phyloP scores from a whole-genome alignment of 75 land plant species.

The Sequoiadendron giganteum region DNA sequence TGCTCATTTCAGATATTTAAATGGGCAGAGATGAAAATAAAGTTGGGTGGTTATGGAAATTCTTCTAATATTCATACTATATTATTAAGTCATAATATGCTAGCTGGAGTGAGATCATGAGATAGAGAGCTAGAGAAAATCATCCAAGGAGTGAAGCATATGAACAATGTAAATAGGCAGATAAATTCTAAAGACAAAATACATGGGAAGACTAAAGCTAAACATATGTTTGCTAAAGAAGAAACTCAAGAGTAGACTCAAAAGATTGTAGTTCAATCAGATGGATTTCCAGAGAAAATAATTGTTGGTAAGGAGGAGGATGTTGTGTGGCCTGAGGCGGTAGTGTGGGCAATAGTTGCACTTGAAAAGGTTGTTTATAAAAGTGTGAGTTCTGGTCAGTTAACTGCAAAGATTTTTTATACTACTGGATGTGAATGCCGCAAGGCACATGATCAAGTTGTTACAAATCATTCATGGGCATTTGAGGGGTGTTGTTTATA shows the following conservation, averaged over 20 bases:
- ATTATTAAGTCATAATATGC: conserved; percentile 37
- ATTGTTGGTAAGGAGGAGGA: too few species aligned
- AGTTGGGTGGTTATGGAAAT: conserved; percentile 24
- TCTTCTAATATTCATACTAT: conserved; percentile 44
- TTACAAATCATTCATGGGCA: too few species aligned
- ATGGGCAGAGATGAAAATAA: conserved; percentile 77
- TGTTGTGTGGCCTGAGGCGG: too few species aligned
- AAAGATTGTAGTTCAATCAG: not conserved
- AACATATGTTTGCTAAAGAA: not conserved
- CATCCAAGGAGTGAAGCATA: conserved; percentile 53
- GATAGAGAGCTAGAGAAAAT: conserved; percentile 91
- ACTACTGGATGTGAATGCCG: too few species aligned
- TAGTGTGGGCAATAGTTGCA: too few species aligned
- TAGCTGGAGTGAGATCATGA: conserved; percentile 71
- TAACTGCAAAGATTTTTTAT: too few species aligned
- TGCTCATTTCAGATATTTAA: conserved; percentile 85
- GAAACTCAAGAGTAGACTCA: not conserved
- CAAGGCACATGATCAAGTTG: too few species aligned
- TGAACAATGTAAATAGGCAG: conserved; percentile 27
- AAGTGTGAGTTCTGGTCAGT: too few species aligned
- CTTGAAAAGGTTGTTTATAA: too few species aligned
- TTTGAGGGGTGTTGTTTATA: too few species aligned
- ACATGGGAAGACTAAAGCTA: conserved; percentile 19
- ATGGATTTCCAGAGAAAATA: not conserved
- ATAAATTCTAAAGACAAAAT: conserved; percentile 9